phyloP scores from a whole-genome alignment of 1,284 basidiomycete genomes.

The Sanghuangporus sanghuang region DNA sequence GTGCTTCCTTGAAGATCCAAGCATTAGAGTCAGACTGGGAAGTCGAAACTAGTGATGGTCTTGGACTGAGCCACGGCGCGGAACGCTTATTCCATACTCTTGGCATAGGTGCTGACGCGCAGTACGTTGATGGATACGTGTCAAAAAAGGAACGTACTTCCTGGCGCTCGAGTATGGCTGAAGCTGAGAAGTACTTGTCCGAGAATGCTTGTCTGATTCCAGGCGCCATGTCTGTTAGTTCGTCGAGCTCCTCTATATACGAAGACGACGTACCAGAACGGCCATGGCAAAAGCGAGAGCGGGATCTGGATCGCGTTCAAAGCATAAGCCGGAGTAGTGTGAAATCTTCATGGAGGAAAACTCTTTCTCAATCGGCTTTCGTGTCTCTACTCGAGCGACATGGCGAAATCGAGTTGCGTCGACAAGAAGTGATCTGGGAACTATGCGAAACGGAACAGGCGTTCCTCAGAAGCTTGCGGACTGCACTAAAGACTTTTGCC shows the following conservation, averaged over 20 bases:
- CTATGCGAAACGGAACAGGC: conserved; percentile 62
- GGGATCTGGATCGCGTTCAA: conserved; percentile 11
- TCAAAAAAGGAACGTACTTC: conserved; percentile 3
- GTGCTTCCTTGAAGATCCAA: conserved; percentile 6
- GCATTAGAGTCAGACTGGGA: conserved; percentile 13
- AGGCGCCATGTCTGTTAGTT: conserved; percentile 6
- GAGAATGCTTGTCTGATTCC: not conserved
- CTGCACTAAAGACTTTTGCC: conserved; percentile 65
- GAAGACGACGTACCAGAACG: conserved; percentile 14
- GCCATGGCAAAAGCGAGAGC: conserved; percentile 16
- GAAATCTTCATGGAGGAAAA: conserved; percentile 19
- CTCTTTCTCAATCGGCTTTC: conserved; percentile 22
- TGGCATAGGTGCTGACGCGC: conserved; percentile 12
- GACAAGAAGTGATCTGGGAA: conserved; percentile 67
- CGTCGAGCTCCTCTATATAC: conserved; percentile 15
- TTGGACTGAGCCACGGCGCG: conserved; percentile 15
- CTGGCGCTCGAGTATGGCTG: conserved; percentile 15
- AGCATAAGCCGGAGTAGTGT: not conserved
- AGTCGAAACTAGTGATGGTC: not conserved
- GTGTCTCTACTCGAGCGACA: conserved; percentile 27
- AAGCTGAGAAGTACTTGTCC: conserved; percentile 12
- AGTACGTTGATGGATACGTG: not conserved
- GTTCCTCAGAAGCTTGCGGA: conserved; percentile 62
- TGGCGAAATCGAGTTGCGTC: conserved; percentile 46
- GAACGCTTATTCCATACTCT: conserved; percentile 15